Base-by-base conservation (phyloP, 83 land plant species). In the Thuja plicata region DNA sequence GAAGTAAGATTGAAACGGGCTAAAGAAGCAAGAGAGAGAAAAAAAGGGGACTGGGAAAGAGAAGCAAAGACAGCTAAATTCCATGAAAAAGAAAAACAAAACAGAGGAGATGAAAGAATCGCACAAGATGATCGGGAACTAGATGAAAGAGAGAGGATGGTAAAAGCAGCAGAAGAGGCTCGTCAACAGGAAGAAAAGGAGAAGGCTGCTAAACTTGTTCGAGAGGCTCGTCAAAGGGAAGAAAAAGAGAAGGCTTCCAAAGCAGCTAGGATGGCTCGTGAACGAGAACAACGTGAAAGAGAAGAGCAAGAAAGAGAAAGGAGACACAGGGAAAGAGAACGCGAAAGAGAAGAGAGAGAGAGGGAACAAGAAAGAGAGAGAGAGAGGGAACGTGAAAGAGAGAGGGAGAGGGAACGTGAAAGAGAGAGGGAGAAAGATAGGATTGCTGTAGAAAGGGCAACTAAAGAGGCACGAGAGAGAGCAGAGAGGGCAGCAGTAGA, bases 1-100 rank as follows among this genome's bases (percentile, higher is more conserved):
- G 96, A 96, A 88, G 95, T 95, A 84, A 96, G 94, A 89, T 91
- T 96, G 32, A 93, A 88, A 60, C 96, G 91, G 80, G 98, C 95
- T 0, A 96, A 92, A 86, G 92, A 92, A 60, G 76, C 85, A 60
- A 91, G 88, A 93, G 90, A 92, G 48, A 90, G 90, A 88, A 89
- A 78, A 40, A 38, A 54, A 88, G 81, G 32, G 32, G 32, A 85
- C 85, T 60, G 89, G 86, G 87, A 78, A n/a, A 41, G 45, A 41
- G 79, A 87, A 46, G 41, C 88, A 17, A 84, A 84, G 24, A 19
- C 17, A 60, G 34, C 27, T 21, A 85, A 84, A 74, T 52, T 32
- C 21, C 24, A 86, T 15, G 86, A 34, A 35, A 60, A 85, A 81
- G 62, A 79, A 81, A 54, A 34, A 81, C 41, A 85, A 60, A 46